Base-by-base conservation (phyloP, 345 rosid genomes). In the Brassica carinata region DNA sequence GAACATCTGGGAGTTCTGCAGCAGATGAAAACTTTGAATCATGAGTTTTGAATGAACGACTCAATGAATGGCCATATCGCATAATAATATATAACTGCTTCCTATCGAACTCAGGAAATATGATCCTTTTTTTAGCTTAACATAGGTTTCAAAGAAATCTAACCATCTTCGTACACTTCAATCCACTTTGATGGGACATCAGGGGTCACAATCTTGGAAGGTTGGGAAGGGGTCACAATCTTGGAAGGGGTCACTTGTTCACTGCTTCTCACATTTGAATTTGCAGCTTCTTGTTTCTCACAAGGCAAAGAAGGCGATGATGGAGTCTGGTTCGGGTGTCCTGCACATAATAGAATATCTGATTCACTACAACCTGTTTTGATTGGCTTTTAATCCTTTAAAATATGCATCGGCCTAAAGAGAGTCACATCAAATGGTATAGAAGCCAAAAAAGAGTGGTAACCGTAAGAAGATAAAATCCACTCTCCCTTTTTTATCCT, bases 161-260 rank as follows among this genome's bases (percentile, higher is more conserved):
- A 57, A 81, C 84, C 84, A 40, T 76, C 57, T 76, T 81, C 80
- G 9, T 65, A 11, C 40, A 81, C 64, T 43, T 71, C 40, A 40
- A 65, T 58, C 80, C 80, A 76, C 58, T 70, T 57, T 40, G 80
- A 64, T 31, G 77, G 77, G 27, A 66, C 69, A 31, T 81, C 84
- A 76, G 84, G 80, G 45, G 63, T 64, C 77, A 57, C 73, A 62
- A 40, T 48, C 68, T 76, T 71, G 33, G 73, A 38, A 66, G 57
- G 80, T 14, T 30, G 76, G 26, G 80, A 66, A 65, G 75, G 57
- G 43, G 11, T 64, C 62, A 43, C 69, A 19, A 19, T 19, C 23
- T 19, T 19, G 26, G 80, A 66, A 65, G 75, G 57, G 43, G 11
- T 64, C 62, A 43, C 69, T 64, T 40, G 68, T 40, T n/a, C 7